These are phyloP conservation scores for Acacia acuminata DNA, from an alignment of 306 rosid species.

Conservation along the genomic window DNA sequence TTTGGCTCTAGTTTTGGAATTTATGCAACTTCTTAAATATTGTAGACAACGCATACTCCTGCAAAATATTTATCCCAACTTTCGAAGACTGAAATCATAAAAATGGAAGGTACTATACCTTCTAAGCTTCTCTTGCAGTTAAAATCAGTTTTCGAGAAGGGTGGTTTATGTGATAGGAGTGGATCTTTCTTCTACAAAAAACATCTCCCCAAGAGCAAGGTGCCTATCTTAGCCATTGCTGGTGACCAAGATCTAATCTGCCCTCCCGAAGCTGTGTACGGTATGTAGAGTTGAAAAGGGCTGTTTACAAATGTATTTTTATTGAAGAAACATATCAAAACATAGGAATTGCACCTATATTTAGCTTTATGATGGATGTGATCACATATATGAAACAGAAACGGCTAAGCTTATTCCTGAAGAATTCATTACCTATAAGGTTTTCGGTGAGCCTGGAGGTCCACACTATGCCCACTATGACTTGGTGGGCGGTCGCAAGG, in stretches of 20 bases:
- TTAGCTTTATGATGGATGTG: conserved; percentile 1
- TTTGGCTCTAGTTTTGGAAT: neutral
- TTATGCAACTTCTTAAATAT: conserved; percentile 10
- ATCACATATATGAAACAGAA: conserved; percentile 52
- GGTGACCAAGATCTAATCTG: conserved; percentile 88
- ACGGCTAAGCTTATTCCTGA: conserved; percentile 76
- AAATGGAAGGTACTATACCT: conserved; percentile 74
- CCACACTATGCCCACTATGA: conserved; percentile 93
- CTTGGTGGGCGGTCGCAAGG: conserved; percentile 85
- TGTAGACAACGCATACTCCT: neutral
- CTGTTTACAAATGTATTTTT: neutral
- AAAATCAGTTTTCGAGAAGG: conserved; percentile 56
- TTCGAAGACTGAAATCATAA: conserved; percentile 8
- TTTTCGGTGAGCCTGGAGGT: conserved; percentile 77
- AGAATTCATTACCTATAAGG: conserved; percentile 64
- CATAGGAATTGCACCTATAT: neutral
- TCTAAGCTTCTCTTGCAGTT: conserved; percentile 82
- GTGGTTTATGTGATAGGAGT: conserved; percentile 75
- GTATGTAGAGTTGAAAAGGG: conserved; percentile 35
- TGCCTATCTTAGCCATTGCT: conserved; percentile 80
- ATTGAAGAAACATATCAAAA: neutral
- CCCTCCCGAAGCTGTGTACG: conserved; percentile 93
- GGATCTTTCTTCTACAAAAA: conserved; percentile 72
- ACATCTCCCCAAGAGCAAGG: conserved; percentile 59
- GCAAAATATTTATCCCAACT: neutral